Evolutionary conservation across 1,139 yeast genomes (phyloP), one percentile per base, ranked within the genome.

Genomic region (Zygosaccharomyces pseudobailii): DNA sequence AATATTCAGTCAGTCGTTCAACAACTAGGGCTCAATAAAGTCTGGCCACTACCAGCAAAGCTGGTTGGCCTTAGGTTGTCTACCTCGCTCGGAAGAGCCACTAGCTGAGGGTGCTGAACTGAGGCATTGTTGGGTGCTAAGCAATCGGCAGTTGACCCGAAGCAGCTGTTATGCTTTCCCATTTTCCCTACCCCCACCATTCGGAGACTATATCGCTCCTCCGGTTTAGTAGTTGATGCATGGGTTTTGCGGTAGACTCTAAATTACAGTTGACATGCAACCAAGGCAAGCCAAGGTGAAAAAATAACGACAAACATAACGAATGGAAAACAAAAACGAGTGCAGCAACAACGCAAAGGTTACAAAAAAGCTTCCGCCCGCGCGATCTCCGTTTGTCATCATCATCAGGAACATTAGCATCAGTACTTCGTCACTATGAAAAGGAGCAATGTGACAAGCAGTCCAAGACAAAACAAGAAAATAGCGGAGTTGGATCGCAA

Each of bases 401-500:
- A 24, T 8, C 1, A 24, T 2, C 8, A 24, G 27, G 1, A 24
- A 2, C 33, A 30, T 30, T 6, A 2, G 3, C 31, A 8, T 28
- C 31, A 28, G 5, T 24, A 24, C 31, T 5, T 28, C n/a, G 33
- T n/a, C 19, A 10, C 6, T 19, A 38, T 38, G 41, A 38, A 38
- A 19, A 38, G 41, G 24, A 17, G 39, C 39, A 35, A 21, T 33
- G 25, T 34, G 32, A 41, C 19, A 6, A 5, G 13, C 17, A 24
- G 9, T 23, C 19, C n/a, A 3, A 19, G 9, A 19, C 37, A 9
- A 35, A 32, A 8, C 19, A 30, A 21, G n/a, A 13, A 4, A 23
- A 28, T 36, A 21, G 40, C 40, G 5, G 49, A 38, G 21, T 17
- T 49, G 21, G 53, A 52, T 40, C 36, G 42, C 21, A 49, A 51